These are phyloP conservation scores for Castanospermum australe DNA, from an alignment of 306 rosid genomes.

Conservation along the genomic window DNA sequence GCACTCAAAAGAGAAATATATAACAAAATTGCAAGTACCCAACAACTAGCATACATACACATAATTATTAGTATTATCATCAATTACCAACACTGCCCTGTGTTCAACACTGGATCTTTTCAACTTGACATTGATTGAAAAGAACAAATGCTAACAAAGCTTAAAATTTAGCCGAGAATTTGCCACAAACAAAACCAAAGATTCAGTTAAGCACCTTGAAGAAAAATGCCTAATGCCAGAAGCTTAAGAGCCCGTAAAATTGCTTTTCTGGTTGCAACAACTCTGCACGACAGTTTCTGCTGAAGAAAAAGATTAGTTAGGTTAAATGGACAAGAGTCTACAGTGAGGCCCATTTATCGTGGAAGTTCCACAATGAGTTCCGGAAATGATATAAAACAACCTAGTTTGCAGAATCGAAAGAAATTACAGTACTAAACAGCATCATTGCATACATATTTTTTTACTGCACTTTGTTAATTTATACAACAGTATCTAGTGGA, in stretches of 20 bases:
- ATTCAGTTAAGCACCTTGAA: slow-evolving; percentile 66
- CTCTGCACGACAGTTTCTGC: slow-evolving; percentile 68
- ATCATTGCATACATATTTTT: background rate
- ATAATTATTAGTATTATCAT: background rate
- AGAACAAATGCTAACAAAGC: slow-evolving; percentile 8
- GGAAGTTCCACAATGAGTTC: background rate
- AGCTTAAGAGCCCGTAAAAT: slow-evolving; percentile 69
- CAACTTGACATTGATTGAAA: background rate
- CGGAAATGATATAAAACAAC: background rate
- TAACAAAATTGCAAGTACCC: background rate
- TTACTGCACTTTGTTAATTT: background rate
- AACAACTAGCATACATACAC: background rate
- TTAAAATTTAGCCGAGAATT: background rate
- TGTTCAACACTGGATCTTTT: background rate
- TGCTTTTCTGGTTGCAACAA: slow-evolving; percentile 68
- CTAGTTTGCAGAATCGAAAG: background rate
- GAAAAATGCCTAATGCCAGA: slow-evolving; percentile 77
- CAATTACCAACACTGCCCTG: background rate
- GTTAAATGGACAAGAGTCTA: background rate
- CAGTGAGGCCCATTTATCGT: background rate
- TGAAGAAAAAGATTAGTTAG: slow-evolving; percentile 16
- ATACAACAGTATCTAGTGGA: slow-evolving; percentile 3
- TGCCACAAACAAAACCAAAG: slow-evolving; percentile 17
- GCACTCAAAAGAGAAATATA: background rate
- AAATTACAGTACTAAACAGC: background rate